Conservation (phyloP, 768 basidiomycete genomes). For the Neoboletus magnificus region DNA sequence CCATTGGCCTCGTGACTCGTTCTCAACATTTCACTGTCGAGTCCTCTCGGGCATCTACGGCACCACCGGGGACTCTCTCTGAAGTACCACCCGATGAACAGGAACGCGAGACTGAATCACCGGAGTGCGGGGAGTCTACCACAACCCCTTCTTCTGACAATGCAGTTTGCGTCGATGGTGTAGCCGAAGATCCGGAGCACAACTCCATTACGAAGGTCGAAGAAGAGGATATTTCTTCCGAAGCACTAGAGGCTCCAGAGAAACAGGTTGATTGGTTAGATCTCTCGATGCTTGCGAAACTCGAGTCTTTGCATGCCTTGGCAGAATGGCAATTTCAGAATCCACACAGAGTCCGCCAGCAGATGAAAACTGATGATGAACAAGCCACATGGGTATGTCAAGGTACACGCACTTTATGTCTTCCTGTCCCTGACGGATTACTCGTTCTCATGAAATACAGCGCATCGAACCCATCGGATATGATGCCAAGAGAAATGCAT, state of each 20-base stretch:
- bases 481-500: slow-evolving; percentile 73
- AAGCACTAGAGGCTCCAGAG: slow-evolving; percentile 25
- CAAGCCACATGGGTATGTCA: slow-evolving; percentile 69
- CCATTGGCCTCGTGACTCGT: slow-evolving; percentile 55
- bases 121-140: slow-evolving; percentile 4
- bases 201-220: slow-evolving; percentile 17
- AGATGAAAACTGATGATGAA: slow-evolving; percentile 82
- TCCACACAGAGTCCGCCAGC: slow-evolving; percentile 58
- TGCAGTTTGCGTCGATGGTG: background rate
- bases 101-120: slow-evolving; percentile 13
- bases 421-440: background rate
- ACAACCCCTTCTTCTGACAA: slow-evolving; percentile 4
- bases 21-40: slow-evolving; percentile 22
- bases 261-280: slow-evolving; percentile 66
- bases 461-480: slow-evolving; percentile 85
- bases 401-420: background rate
- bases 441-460: slow-evolving; percentile 36
- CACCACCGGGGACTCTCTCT: slow-evolving; percentile 12
- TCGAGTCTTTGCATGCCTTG: slow-evolving; percentile 70
- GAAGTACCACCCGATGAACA: slow-evolving; percentile 7
- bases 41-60: slow-evolving; percentile 30
- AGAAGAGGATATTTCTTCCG: slow-evolving; percentile 17
- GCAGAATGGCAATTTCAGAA: slow-evolving; percentile 89
- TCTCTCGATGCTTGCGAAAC: slow-evolving; percentile 65
- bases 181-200: background rate